Evolutionary conservation across 768 basidiomycete species (phyloP), one percentile per base, ranked within the genome.

Genomic region (Glaciozyma antarctica): DNA sequence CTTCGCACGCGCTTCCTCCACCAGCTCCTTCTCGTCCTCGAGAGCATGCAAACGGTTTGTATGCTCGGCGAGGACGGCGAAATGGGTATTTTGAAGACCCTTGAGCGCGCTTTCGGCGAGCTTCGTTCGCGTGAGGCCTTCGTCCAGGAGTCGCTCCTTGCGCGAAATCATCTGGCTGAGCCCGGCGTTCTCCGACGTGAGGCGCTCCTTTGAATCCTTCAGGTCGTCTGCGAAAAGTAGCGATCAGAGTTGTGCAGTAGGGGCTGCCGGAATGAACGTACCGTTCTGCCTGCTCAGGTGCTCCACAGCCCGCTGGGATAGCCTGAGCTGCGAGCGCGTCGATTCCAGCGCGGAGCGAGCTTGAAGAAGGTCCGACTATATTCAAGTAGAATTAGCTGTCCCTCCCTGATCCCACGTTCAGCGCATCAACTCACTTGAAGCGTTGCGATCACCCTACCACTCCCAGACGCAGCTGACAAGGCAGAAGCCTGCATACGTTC

Each of bases 371-470:
- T 88, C 90, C 0, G 86, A 82, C 38, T 41, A 12, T 41, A 41
- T 15, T 2, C 7, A 12, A 15, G 13, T 15, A 41, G 2, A 2
- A 2, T 41, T 15, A 41, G 38, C 38, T 41, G 2, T 12, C 38
- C 10, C 8, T 41, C 38, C 13, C 12, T 41, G 38, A 12, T 15
- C 12, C 38, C 13, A 12, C 38, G 13, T 2, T 6, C 38, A 12
- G 8, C 10, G 38, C 8, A 41, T 15, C 38, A 41, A 13, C 38
- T 15, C 38, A 41, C 38, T 75, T 93, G 90, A 26, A 93, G 81
- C 75, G 90, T 88, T 2, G 88, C 88, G 61, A 93, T 80, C 30
- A 93, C 90, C 73, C 88, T 90, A 21, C 90, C 90, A 15, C 88
- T 91, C n/a, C 74, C 75, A 16, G 72, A 57, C 52, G 60, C 49